Conservation (phyloP, 495 filamentous ascomycete species). For the Xylaria nigripes region DNA sequence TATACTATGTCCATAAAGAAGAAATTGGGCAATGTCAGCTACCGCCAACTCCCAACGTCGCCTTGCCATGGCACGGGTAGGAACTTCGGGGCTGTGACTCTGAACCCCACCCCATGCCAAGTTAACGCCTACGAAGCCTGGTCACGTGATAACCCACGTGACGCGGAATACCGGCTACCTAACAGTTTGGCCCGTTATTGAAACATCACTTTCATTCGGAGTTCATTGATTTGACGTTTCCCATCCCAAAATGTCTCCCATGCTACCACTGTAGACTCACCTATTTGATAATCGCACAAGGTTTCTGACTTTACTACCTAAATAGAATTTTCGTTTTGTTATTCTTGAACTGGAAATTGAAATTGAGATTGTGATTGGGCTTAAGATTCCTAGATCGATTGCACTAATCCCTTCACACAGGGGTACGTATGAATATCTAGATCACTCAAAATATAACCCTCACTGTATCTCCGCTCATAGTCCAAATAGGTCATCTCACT, state of each 20-base stretch:
- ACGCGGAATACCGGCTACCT: no score
- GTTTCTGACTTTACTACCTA: background rate
- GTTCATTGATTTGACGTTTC: slow-evolving; percentile 5
- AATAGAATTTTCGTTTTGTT: background rate
- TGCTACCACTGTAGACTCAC: background rate
- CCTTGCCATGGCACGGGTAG: no score
- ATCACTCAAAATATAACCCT: background rate
- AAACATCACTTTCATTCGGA: background rate
- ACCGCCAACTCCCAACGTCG: no score
- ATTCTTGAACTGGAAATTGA: background rate
- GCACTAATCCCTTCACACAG: no score
- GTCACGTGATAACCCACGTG: no score
- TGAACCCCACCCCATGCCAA: no score
- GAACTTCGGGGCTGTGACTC: no score
- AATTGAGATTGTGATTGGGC: background rate
- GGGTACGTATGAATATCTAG: background rate
- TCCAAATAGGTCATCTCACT: background rate
- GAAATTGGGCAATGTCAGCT: no score
- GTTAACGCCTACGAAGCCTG: no score
- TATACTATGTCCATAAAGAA: no score
- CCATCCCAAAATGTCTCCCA: background rate
- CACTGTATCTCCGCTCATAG: background rate
- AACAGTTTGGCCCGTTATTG: no score
- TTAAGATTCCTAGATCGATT: background rate
- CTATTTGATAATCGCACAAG: background rate